Evolutionary conservation across 768 basidiomycete genomes (phyloP).

Genomic region (Boletus reticulatus): DNA sequence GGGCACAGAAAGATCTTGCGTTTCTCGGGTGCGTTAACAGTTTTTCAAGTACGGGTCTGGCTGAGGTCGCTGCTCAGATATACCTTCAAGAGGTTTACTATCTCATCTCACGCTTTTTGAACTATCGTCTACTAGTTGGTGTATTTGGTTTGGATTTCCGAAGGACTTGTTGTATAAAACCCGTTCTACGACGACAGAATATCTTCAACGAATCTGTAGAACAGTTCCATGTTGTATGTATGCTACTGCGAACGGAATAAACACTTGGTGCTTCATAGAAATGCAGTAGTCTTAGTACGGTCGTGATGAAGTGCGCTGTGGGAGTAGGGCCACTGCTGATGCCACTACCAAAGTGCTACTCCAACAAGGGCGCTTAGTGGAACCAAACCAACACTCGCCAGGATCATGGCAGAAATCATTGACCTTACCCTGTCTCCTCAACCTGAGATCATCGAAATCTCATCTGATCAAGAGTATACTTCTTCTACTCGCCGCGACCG

Average conservation of each 20-base stretch:
- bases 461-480: slow-evolving; percentile 22
- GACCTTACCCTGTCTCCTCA: slow-evolving; percentile 33
- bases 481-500: slow-evolving; percentile 1
- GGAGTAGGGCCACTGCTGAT: too few relatives aligned
- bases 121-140: not conserved
- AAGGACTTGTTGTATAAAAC: not conserved
- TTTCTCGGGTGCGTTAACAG: slow-evolving; percentile 53
- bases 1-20: slow-evolving; percentile 57
- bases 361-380: too few relatives aligned
- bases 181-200: not conserved
- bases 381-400: not conserved
- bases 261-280: too few relatives aligned
- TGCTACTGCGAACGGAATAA: not conserved
- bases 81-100: slow-evolving; percentile 75
- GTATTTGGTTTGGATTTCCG: not conserved
- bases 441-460: slow-evolving; percentile 30
- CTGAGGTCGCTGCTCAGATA: slow-evolving; percentile 45
- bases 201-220: not conserved
- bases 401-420: slow-evolving; percentile 32
- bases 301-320: too few relatives aligned
- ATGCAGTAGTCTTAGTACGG: too few relatives aligned
- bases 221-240: not conserved
- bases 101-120: slow-evolving; percentile 57
- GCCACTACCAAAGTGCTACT: too few relatives aligned
- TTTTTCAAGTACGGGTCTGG: not conserved